Percentiles rank a stretch among this genome's conserved stretches.
Evolutionary conservation across 257 asterid species (phyloP).

Genomic region (Coffea eugenioides): DNA sequence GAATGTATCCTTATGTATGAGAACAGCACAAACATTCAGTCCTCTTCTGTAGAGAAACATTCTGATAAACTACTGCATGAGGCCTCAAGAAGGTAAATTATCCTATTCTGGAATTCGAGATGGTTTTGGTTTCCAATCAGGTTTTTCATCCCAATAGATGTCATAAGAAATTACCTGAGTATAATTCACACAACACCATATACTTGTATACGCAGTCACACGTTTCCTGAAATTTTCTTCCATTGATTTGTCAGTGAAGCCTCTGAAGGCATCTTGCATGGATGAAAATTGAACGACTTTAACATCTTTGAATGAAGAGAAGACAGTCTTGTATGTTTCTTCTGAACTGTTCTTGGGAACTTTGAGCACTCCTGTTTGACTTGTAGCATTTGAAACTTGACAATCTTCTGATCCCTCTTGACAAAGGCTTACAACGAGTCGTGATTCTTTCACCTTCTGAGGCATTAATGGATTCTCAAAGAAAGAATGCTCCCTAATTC

Average conservation of each 20-base stretch:
- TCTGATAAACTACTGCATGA: background rate
- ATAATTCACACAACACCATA: conserved; percentile 88
- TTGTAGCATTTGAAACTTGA: conserved; percentile 61
- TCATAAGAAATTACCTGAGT: conserved; percentile 86
- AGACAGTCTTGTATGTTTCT: conserved; percentile 63
- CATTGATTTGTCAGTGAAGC: conserved; percentile 79
- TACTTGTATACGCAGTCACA: conserved; percentile 69
- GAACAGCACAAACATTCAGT: conserved; percentile 36
- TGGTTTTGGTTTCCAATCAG: conserved; percentile 81
- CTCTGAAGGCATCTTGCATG: conserved; percentile 82
- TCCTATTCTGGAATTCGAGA: conserved; percentile 79
- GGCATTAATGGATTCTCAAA: conserved; percentile 78
- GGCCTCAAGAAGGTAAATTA: conserved; percentile 72
- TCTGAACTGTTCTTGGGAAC: conserved; percentile 80
- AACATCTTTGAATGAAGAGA: conserved; percentile 69
- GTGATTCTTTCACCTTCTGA: conserved; percentile 81
- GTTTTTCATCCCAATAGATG: conserved; percentile 96
- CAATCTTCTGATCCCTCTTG: conserved; percentile 78
- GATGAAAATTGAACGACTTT: conserved; percentile 90
- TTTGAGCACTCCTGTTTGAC: conserved; percentile 49
- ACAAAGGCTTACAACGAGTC: conserved; percentile 93
- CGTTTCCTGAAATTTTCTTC: conserved; percentile 84
- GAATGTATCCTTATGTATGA: no score
- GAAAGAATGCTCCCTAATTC: conserved; percentile 83
- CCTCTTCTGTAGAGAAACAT: conserved; percentile 26